These are phyloP conservation scores for Pichia sp. DNA, from an alignment of 1,139 yeast species.

Conservation along the genomic window DNA sequence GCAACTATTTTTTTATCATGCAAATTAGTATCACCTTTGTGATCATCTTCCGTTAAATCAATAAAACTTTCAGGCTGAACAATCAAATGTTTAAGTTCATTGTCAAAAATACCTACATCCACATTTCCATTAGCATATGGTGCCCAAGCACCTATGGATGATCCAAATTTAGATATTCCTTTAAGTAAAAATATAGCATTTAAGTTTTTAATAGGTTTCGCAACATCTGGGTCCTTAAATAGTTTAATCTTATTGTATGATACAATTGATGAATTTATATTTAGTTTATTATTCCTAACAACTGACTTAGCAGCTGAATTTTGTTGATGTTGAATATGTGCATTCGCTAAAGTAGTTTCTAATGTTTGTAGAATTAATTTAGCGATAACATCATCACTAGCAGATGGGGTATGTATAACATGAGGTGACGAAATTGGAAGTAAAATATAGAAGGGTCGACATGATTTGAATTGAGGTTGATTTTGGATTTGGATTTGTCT, in stretches of 20 bases:
- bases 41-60: slow-evolving; percentile 13
- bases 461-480: slow-evolving; percentile 36
- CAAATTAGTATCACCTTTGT: no score
- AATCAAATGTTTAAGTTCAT: slow-evolving; percentile 26
- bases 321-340: slow-evolving; percentile 21
- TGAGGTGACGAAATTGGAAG: slow-evolving; percentile 64
- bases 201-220: slow-evolving; percentile 45
- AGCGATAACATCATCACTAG: slow-evolving; percentile 41
- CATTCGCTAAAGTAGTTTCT: slow-evolving; percentile 41
- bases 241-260: slow-evolving; percentile 5
- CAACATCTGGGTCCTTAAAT: slow-evolving; percentile 10
- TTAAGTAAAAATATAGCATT: slow-evolving; percentile 49
- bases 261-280: background rate
- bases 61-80: slow-evolving; percentile 21
- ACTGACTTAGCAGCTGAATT: slow-evolving; percentile 20
- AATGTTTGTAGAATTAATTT: slow-evolving; percentile 55
- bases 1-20: slow-evolving; percentile 36
- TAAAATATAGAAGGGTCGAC: slow-evolving; percentile 59
- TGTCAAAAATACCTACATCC: slow-evolving; percentile 56
- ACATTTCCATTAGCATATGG: slow-evolving; percentile 61
- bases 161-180: slow-evolving; percentile 55
- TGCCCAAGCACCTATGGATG: slow-evolving; percentile 63
- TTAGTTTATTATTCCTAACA: slow-evolving; percentile 22
- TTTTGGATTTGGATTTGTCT: slow-evolving; percentile 12
- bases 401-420: slow-evolving; percentile 51